These are phyloP conservation scores for Carex parvula DNA, from an alignment of 176 grass and related monocot species.

Conservation along the genomic window DNA sequence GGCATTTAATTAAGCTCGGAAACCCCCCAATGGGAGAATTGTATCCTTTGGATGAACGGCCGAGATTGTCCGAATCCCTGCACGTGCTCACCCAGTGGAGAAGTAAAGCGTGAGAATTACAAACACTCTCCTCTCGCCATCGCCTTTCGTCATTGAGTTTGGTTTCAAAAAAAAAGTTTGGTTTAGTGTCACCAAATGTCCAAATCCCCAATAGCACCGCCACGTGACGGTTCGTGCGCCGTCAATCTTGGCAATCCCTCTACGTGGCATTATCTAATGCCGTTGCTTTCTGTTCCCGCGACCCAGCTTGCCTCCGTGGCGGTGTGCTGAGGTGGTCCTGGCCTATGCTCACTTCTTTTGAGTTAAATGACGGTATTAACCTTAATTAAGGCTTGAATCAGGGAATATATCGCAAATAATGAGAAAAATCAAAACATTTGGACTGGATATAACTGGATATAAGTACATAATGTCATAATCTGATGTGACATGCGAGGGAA, in stretches of 20 bases:
- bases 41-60: neutral
- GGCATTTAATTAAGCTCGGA: neutral
- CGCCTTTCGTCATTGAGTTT: neutral
- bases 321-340: neutral
- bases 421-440: conserved; percentile 8
- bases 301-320: neutral
- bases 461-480: neutral
- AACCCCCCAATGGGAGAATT: neutral
- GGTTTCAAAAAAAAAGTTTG: neutral
- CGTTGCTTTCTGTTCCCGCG: conserved; percentile 1
- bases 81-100: neutral
- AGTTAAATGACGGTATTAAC: conserved; percentile 2
- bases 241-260: neutral
- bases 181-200: neutral
- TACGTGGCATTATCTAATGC: neutral
- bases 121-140: neutral
- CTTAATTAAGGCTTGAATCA: neutral
- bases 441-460: neutral
- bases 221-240: neutral
- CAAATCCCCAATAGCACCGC: neutral
- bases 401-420: neutral
- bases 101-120: neutral
- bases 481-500: conserved; percentile 14
- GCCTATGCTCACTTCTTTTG: neutral
- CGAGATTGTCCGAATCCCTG: neutral